These are phyloP conservation scores for Inonotus hispidus DNA, from an alignment of 1,284 basidiomycete genomes.

Conservation along the genomic window DNA sequence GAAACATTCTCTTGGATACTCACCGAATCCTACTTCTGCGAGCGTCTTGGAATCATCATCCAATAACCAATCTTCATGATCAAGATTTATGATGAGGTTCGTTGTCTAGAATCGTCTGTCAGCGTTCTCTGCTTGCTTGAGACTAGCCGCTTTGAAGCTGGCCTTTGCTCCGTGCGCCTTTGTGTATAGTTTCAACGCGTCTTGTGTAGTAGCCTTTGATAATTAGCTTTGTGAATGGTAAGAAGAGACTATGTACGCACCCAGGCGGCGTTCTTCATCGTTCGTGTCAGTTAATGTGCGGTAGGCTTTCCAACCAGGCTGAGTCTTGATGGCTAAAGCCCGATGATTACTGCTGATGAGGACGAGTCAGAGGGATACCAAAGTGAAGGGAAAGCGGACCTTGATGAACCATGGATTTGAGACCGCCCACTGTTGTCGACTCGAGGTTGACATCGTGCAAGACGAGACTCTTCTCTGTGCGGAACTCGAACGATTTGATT, in stretches of 20 bases:
- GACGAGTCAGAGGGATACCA: neutral
- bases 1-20: conserved; percentile 26
- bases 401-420: conserved; percentile 68
- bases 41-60: conserved; percentile 61
- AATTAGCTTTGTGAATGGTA: neutral
- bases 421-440: conserved; percentile 64
- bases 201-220: conserved; percentile 34
- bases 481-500: conserved; percentile 93
- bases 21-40: conserved; percentile 70
- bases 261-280: neutral
- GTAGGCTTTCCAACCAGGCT: conserved; percentile 84
- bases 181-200: conserved; percentile 93
- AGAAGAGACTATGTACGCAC: neutral
- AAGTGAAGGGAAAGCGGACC: conserved; percentile 36
- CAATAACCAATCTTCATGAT: conserved; percentile 90
- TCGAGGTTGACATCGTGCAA: conserved; percentile 80
- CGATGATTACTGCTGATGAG: neutral
- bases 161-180: conserved; percentile 94
- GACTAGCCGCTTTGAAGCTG: neutral
- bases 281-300: conserved; percentile 40
- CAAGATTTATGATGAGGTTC: conserved; percentile 93
- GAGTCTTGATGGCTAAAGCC: conserved; percentile 58
- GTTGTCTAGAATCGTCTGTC: conserved; percentile 54
- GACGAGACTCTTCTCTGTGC: conserved; percentile 86
- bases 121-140: neutral